phyloP scores from a whole-genome alignment of 257 asterid species.

The Solanum rostratum region DNA sequence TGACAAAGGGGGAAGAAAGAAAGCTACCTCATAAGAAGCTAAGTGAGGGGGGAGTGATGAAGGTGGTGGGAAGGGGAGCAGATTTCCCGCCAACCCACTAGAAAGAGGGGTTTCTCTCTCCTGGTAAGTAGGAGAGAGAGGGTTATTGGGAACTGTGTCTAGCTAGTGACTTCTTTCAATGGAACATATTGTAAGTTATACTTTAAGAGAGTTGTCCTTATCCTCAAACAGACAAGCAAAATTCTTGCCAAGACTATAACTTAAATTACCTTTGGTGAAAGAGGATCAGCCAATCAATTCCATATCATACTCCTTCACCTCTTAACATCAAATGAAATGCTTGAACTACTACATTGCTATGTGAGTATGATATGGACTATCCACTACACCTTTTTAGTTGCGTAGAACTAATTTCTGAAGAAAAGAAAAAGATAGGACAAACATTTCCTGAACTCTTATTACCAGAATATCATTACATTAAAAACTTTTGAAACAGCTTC shows the following conservation, averaged over 20 bases:
- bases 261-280: not conserved
- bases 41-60: no score
- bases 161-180: no score
- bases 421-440: not conserved
- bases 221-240: not conserved
- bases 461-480: not conserved
- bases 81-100: no score
- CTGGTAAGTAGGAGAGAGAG: no score
- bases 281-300: not conserved
- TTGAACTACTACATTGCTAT: not conserved
- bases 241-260: not conserved
- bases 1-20: no score
- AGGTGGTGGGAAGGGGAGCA: no score
- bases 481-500: not conserved
- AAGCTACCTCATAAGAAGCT: no score
- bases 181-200: not conserved
- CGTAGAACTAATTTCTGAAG: not conserved
- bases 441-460: not conserved
- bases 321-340: not conserved
- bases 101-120: no score
- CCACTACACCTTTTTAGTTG: not conserved
- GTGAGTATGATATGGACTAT: not conserved
- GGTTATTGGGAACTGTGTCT: no score
- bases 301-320: not conserved
- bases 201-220: not conserved